Evolutionary conservation across 2,329 filamentous ascomycete genomes (phyloP).

Genomic region (Penicillium sp.): DNA sequence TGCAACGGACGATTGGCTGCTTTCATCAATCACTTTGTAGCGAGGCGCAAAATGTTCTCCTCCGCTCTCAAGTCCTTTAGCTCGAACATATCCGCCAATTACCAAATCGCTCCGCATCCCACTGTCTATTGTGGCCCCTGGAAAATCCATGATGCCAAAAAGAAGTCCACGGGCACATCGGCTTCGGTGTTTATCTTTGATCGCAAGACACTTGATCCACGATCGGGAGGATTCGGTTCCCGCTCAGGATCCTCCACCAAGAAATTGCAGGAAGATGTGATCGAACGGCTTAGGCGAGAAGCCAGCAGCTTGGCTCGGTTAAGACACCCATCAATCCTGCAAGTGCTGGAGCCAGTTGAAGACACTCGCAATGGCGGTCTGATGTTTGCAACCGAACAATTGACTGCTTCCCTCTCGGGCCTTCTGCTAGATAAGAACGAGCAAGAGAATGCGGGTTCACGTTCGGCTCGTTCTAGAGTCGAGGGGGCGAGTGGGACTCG

Average conservation of each 20-base stretch:
- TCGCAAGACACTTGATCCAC: constrained; percentile 71
- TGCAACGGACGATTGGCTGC: no score
- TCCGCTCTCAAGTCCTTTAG: constrained; percentile 89
- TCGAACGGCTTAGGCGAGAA: constrained; percentile 86
- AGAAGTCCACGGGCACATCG: constrained; percentile 83
- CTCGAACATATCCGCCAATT: constrained; percentile 89
- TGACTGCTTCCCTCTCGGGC: constrained; percentile 80
- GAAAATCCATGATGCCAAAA: constrained; percentile 97
- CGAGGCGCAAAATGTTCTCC: constrained; percentile 67
- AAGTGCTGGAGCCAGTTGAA: constrained; percentile 90
- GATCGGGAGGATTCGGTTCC: constrained; percentile 55
- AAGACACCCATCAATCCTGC: constrained; percentile 84
- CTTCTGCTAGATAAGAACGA: constrained; percentile 84
- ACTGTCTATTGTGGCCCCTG: constrained; percentile 83
- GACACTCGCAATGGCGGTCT: constrained; percentile 85
- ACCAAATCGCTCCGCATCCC: constrained; percentile 68
- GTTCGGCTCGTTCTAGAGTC: constrained; percentile 71
- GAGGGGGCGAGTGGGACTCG: constrained; percentile 70
- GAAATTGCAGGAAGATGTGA: constrained; percentile 77
- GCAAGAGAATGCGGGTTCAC: constrained; percentile 65
- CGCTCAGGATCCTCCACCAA: constrained; percentile 63
- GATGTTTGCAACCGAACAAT: constrained; percentile 90
- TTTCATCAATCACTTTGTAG: neutral
- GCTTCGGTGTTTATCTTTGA: constrained; percentile 96
- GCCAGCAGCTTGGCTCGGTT: constrained; percentile 81